Conservation (phyloP, 129 eudicot genomes). For the Centrapalus pauciflorus region DNA sequence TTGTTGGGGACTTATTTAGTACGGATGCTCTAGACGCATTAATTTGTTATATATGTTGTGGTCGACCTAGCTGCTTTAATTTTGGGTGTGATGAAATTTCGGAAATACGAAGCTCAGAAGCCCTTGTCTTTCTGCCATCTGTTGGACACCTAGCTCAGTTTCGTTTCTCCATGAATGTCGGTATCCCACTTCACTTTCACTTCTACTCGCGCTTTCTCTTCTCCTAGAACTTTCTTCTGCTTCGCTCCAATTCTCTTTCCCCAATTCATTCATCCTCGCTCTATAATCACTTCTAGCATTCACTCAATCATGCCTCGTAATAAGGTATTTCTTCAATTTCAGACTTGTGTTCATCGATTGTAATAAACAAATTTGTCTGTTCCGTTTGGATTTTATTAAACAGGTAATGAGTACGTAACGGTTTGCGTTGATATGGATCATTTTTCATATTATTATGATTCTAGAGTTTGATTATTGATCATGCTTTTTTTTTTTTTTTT, state of each 20-base stretch:
- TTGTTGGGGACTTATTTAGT: too few relatives aligned
- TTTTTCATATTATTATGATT: background rate
- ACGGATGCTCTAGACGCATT: too few relatives aligned
- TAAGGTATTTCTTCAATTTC: constrained; percentile 32
- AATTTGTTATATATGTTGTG: too few relatives aligned
- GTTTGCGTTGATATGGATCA: background rate
- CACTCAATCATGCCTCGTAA: constrained; percentile 33
- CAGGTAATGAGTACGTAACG: background rate
- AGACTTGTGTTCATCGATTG: background rate
- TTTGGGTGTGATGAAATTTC: background rate
- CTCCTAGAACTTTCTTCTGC: constrained; percentile 25
- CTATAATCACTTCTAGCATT: constrained; percentile 5
- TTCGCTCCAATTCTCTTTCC: constrained; percentile 19
- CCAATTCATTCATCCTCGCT: constrained; percentile 10
- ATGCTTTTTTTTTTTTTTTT: background rate
- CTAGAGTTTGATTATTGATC: background rate
- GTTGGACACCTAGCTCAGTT: constrained; percentile 7
- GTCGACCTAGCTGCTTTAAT: too few relatives aligned
- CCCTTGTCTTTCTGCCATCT: background rate
- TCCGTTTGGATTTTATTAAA: background rate
- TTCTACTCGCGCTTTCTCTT: constrained; percentile 11
- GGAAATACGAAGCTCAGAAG: background rate
- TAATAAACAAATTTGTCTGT: background rate
- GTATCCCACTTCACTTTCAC: constrained; percentile 21
- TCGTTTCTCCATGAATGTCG: constrained; percentile 42